phyloP scores from a whole-genome alignment of 1,284 basidiomycete genomes.

The Sphagnurus paluster region DNA sequence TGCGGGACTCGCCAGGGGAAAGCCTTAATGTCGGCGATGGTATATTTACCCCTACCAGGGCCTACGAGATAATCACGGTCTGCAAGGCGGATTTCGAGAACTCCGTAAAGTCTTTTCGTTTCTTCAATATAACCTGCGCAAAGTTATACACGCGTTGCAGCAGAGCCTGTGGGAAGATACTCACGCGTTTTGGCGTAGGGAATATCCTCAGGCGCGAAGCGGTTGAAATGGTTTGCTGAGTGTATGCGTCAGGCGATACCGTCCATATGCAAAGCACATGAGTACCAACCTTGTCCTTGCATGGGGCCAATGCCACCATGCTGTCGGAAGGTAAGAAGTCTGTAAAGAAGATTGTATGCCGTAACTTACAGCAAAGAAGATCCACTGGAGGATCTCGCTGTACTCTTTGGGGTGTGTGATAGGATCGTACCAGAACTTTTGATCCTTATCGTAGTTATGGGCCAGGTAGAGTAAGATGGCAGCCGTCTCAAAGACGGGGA shows the following conservation, averaged over 20 bases:
- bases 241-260: not conserved
- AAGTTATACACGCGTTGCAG: constrained; percentile 2
- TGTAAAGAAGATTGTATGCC: not conserved
- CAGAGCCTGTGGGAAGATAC: constrained; percentile 1
- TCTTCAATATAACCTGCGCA: constrained; percentile 69
- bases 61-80: constrained; percentile 73
- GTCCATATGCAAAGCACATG: not conserved
- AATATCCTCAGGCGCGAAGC: constrained; percentile 59
- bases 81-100: constrained; percentile 70
- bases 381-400: constrained; percentile 74
- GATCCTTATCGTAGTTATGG: constrained; percentile 51
- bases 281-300: constrained; percentile 42
- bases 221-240: constrained; percentile 56
- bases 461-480: constrained; percentile 61
- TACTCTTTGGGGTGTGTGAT: constrained; percentile 38
- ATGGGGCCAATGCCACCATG: constrained; percentile 74
- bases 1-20: constrained; percentile 45
- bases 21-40: constrained; percentile 66
- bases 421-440: constrained; percentile 50
- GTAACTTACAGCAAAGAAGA: constrained; percentile 67
- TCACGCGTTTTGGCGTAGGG: constrained; percentile 64
- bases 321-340: constrained; percentile 29
- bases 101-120: constrained; percentile 75
- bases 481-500: constrained; percentile 58
- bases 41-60: constrained; percentile 62